Base-by-base conservation (phyloP, 2,329 filamentous ascomycete genomes). In the Daldinia eschscholtzii region DNA sequence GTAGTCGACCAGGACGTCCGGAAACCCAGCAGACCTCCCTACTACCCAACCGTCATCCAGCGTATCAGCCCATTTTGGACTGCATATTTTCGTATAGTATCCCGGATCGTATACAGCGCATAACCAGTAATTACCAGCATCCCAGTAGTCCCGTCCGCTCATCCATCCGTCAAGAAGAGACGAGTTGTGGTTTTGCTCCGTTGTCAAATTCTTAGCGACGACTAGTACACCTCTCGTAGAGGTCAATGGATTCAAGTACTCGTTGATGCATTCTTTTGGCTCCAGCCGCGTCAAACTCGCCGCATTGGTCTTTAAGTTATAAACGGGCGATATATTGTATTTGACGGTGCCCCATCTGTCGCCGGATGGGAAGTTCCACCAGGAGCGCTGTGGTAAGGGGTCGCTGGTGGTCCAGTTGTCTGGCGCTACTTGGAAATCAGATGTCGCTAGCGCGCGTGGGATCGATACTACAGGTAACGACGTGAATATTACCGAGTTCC, bases 401-500 rank as follows among this genome's bases (percentile, higher is more conserved):
- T 48, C 44, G 13, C 12, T 48, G 23, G 44, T 7, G 4, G 44
- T 48, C 44, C 44, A 48, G 13, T 48, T 48, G 13, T 48, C 44
- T 12, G 44, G 23, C 13, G 44, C 23, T 2, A 12, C 12, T 28
- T 48, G 44, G 13, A 48, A 48, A 48, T 48, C 44, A 48, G 44
- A 12, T 28, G 44, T 48, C 3, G 44, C 44, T 7, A 28, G 15
- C 12, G 44, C 44, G 12, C 44, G 44, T 48, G 44, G 44, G 23
- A 48, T 48, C 6, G 44, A 48, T 12, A 48, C 44, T 48, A 48
- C 13, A 48, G 44, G 44, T 28, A 48, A 28, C n/a, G 44, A 48
- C 44, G 20, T 48, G 44, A 48, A 48, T 48, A 48, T 48, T 1
- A 48, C 44, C 44, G 44, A 48, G 44, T 48, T 48, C 44, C 44